Evolutionary conservation across 164 flowering plant genomes (phyloP), one percentile per base, ranked within the genome.

Genomic region (Houttuynia cordata): DNA sequence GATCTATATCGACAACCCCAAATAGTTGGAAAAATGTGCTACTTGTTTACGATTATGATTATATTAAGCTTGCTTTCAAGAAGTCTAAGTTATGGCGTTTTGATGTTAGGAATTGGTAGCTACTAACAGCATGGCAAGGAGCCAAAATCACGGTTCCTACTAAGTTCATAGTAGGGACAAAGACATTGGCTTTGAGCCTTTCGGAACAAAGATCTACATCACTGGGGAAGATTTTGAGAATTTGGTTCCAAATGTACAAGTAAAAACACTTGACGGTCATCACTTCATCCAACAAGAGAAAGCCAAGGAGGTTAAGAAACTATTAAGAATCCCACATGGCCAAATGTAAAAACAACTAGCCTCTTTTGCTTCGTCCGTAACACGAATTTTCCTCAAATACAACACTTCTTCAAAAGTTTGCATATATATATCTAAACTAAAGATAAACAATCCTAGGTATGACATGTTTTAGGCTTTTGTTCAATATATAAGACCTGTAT

Each of bases 41-140:
- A n/a, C n/a, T n/a, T n/a, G n/a, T n/a, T n/a, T n/a, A n/a, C n/a
- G n/a, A n/a, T n/a, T n/a, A n/a, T n/a, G n/a, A n/a, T n/a, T n/a
- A n/a, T n/a, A n/a, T n/a, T n/a, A n/a, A n/a, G n/a, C n/a, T 30
- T 30, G 37, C 6, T 30, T 30, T 30, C 37, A 30, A 30, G 37
- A 30, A 30, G 37, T 30, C 37, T 30, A 30, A 30, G 6, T 6
- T 30, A 30, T 30, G 37, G 37, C 2, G 6, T 10, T 61, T 4
- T 55, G 37, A 22, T n/a, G 18, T 6, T 19, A 61, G 86, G 72
- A 73, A 68, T 24, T 78, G 83, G 86, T 82, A 82, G 72, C 74
- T 79, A 40, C 62, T 67, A 4, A 78, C 74, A 57, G 76, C 80
- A 23, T 79, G 81, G 86, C 71, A 74, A 58, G 81, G 79, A 24